A percentile compares a stretch with the other conserved stretches of the same genome.
These are phyloP conservation scores for Reutealis trisperma DNA, from an alignment of 345 rosid species.

Conservation along the genomic window DNA sequence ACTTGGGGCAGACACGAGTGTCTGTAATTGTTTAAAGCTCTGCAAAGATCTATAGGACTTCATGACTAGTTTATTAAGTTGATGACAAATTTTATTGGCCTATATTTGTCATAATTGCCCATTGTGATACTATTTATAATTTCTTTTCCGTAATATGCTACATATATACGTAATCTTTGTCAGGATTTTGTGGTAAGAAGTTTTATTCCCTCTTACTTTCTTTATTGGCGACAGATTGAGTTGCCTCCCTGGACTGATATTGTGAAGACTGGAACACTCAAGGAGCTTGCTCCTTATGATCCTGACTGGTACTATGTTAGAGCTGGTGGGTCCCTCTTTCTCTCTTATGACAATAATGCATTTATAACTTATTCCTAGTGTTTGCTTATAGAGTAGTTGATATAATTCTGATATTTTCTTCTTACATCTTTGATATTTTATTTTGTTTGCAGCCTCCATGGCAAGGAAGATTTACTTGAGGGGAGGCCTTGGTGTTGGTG, in stretches of 20 bases:
- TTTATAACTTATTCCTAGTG: no score
- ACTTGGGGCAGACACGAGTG: neutral
- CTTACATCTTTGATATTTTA: neutral
- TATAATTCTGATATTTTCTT: no score
- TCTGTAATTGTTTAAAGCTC: no score
- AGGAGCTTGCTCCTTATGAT: slow-evolving; percentile 42
- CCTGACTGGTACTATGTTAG: slow-evolving; percentile 56
- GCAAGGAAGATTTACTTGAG: slow-evolving; percentile 89
- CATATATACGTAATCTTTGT: neutral
- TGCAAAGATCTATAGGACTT: no score
- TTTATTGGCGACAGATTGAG: slow-evolving; percentile 52
- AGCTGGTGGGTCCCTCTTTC: slow-evolving; percentile 40
- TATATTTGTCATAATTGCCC: neutral
- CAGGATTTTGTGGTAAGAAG: neutral
- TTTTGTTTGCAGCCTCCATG: slow-evolving; percentile 65
- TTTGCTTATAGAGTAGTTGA: neutral
- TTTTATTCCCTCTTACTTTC: no score
- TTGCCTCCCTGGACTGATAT: slow-evolving; percentile 55
- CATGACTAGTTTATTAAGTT: neutral
- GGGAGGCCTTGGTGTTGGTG: slow-evolving; percentile 94
- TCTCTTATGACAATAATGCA: no score
- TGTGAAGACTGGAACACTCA: slow-evolving; percentile 36
- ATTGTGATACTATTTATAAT: neutral
- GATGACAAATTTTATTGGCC: neutral
- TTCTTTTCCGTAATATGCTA: neutral